phyloP scores from a whole-genome alignment of 805 yeast genomes.

The Kregervanrija pseudodelftensis region DNA sequence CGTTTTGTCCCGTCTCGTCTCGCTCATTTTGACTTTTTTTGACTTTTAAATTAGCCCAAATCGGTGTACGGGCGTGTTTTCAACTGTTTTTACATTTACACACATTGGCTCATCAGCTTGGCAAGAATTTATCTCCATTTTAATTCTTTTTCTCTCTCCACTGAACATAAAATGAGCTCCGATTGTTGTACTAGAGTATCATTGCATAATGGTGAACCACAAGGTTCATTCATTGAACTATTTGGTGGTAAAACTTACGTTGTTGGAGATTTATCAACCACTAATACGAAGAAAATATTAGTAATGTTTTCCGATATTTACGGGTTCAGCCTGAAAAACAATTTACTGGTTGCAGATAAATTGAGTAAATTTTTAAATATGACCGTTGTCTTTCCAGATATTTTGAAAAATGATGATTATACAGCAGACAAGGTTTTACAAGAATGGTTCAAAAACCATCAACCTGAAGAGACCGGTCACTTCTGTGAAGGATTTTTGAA shows the following conservation, averaged over 20 bases:
- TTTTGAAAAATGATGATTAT: constrained; percentile 49
- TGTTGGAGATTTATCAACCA: constrained; percentile 34
- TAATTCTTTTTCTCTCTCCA: too few species aligned
- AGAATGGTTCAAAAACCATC: constrained; percentile 38
- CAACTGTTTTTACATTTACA: too few species aligned
- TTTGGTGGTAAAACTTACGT: constrained; percentile 41
- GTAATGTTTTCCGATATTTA: constrained; percentile 64
- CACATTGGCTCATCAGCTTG: too few species aligned
- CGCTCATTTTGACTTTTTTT: too few species aligned
- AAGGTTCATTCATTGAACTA: constrained; percentile 35
- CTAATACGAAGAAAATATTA: constrained; percentile 36
- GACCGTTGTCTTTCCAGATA: constrained; percentile 70
- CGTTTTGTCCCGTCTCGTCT: too few species aligned
- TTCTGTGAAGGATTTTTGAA: constrained; percentile 42
- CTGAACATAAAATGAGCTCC: not conserved
- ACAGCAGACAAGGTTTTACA: constrained; percentile 21
- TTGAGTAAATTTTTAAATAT: constrained; percentile 52
- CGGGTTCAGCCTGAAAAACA: constrained; percentile 56
- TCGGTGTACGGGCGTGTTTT: too few species aligned
- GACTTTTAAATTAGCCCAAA: too few species aligned
- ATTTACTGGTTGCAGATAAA: constrained; percentile 54
- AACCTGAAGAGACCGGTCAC: constrained; percentile 38
- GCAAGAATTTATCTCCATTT: too few species aligned
- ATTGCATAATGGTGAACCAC: constrained; percentile 33
- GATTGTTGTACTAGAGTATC: constrained; percentile 9